Base-by-base conservation (phyloP, 352 stramenopile species). In the Discostella stelligera region DNA sequence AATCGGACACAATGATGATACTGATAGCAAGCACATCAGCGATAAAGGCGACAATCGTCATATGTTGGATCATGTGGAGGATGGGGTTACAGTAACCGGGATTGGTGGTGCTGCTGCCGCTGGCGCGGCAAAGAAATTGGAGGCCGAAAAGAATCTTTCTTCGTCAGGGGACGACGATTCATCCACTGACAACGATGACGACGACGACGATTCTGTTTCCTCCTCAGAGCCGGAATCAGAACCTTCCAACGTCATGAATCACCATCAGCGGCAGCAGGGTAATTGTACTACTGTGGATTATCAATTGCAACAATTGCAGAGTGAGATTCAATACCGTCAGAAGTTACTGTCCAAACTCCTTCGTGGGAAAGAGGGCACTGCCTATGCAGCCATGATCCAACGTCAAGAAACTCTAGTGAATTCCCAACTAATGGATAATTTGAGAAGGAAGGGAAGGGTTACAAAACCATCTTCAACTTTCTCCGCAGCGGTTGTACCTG, bases 351-450 rank as follows among this genome's bases (percentile, higher is more conserved):
- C 37, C 3, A 66, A 50, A 21, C 8, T 66, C 18, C 59, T 66
- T 50, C 59, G 59, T 21, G 59, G 41, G 2, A 66, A 37, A 21
- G 59, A 66, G 46, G 59, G 39, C 1, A 56, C 59, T 8, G n/a
- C 41, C n/a, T 66, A 66, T 50, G 39, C 59, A 0, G 2, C 14
- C 20, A 44, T 53, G 39, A 66, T 66, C 0, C 59, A 55, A 3
- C 7, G 39, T 2, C 20, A 39, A 20, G 59, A 66, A 20, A 41
- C 50, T 0, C 5, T 55, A 32, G 59, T 55, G n/a, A 66, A 66
- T 32, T 37, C 59, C 9, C 37, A 60, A 30, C 23, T 60, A 20
- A 3, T 60, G 21, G 52, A 16, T 20, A 60, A 13, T 20, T 11
- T 56, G 20, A 44, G 37, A 44, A 44, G 4, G 37, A 44, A 44